Percentiles rank a stretch among this genome's conserved stretches.
Conservation (phyloP, 164 flowering plant species). For the Chimonanthus praecox region DNA sequence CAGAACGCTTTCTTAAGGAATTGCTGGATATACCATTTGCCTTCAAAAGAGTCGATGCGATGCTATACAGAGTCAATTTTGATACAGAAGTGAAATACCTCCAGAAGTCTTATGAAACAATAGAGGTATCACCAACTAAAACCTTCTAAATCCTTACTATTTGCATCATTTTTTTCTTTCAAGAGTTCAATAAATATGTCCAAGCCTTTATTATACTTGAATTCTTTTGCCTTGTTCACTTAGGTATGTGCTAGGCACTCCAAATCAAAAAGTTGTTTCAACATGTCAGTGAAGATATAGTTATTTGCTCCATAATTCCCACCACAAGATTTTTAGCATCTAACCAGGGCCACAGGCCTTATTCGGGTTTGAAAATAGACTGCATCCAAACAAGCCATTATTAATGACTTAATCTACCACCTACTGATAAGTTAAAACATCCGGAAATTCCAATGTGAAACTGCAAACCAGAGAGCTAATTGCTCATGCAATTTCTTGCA, state of each 20-base stretch:
- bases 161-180: constrained; percentile 1
- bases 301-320: no score
- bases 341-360: not conserved
- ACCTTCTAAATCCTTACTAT: constrained; percentile 2
- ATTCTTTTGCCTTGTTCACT: not conserved
- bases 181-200: not conserved
- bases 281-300: no score
- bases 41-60: constrained; percentile 89
- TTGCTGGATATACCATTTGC: constrained; percentile 89
- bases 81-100: constrained; percentile 80
- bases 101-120: constrained; percentile 70
- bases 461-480: constrained; percentile 7
- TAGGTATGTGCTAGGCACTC: no score
- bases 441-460: not conserved
- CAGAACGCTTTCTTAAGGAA: constrained; percentile 83
- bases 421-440: not conserved
- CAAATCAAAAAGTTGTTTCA: no score
- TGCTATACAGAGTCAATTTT: constrained; percentile 91
- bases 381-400: not conserved
- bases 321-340: not conserved
- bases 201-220: not conserved
- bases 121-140: constrained; percentile 58
- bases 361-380: not conserved
- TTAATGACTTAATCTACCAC: not conserved
- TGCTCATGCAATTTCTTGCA: constrained; percentile 25